Conservation (phyloP, 768 basidiomycete species). For the Auricularia auricula-judae region DNA sequence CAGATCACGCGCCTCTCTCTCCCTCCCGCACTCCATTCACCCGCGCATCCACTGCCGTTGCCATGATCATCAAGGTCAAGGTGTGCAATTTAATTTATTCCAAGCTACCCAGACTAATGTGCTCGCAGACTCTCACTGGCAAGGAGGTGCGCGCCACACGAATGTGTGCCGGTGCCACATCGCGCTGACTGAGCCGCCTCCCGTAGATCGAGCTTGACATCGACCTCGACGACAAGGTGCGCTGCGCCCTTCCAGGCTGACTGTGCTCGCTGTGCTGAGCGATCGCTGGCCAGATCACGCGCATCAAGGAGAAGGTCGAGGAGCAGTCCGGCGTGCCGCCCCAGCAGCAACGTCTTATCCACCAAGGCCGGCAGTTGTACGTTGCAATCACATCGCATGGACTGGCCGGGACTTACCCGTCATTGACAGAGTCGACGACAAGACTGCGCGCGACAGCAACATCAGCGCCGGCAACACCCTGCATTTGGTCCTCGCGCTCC, state of each 20-base stretch:
- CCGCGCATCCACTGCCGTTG: background rate
- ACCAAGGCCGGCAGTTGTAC: conserved; percentile 85
- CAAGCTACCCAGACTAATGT: background rate
- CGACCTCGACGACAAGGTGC: conserved; percentile 76
- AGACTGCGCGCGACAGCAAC: conserved; percentile 75
- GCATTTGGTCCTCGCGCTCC: conserved; percentile 90
- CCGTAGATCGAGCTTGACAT: conserved; percentile 88
- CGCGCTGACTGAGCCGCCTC: background rate
- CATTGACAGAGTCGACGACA: conserved; percentile 70
- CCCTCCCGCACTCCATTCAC: background rate
- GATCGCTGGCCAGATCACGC: conserved; percentile 49
- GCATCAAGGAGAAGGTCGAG: conserved; percentile 96
- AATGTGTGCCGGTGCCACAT: background rate
- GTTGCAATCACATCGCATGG: conserved; percentile 17
- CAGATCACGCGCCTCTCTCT: background rate
- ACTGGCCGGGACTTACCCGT: background rate
- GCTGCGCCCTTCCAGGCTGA: conserved; percentile 9
- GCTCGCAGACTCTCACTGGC: conserved; percentile 77
- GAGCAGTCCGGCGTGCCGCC: conserved; percentile 98
- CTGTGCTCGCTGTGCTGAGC: conserved; percentile 5
- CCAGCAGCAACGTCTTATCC: conserved; percentile 90
- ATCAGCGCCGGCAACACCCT: conserved; percentile 78
- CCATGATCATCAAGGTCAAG: conserved; percentile 88
- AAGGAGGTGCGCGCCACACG: conserved; percentile 63
- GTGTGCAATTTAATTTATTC: conserved; percentile 24